Evolutionary conservation across 306 rosid genomes (phyloP).

Genomic region (Corylus heterophylla): DNA sequence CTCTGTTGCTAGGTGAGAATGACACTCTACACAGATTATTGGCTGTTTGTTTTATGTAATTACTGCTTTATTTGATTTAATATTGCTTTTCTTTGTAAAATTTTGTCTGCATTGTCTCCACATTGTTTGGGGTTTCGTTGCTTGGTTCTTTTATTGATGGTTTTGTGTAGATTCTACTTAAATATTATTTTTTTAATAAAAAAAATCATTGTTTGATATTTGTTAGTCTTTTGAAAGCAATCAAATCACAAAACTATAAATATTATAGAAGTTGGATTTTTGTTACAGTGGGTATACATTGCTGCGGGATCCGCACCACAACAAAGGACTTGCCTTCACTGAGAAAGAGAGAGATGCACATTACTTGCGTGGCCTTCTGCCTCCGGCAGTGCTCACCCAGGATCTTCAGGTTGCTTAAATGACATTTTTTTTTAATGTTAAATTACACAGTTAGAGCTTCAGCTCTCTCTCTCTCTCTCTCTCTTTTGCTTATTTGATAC

Average conservation of each 20-base stretch:
- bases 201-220: background rate
- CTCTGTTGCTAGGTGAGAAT: constrained; percentile 71
- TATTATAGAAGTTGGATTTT: background rate
- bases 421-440: background rate
- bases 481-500: background rate
- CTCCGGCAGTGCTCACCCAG: constrained; percentile 69
- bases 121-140: background rate
- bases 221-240: too few relatives aligned
- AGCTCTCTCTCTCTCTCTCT: background rate
- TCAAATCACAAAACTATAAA: too few relatives aligned
- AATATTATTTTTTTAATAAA: background rate
- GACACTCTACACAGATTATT: background rate
- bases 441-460: background rate
- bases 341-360: constrained; percentile 94
- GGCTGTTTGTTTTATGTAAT: background rate
- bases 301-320: constrained; percentile 90
- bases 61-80: background rate
- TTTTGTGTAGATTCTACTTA: background rate
- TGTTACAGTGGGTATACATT: constrained; percentile 67
- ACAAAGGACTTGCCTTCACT: constrained; percentile 88
- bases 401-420: constrained; percentile 73
- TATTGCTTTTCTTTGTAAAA: background rate
- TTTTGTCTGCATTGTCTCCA: background rate
- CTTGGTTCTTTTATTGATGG: background rate
- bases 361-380: constrained; percentile 93